Percentiles rank a stretch among this genome's conserved stretches.
Evolutionary conservation across 2,329 filamentous ascomycete species (phyloP).

Genomic region (Plenodomus biglobosus): DNA sequence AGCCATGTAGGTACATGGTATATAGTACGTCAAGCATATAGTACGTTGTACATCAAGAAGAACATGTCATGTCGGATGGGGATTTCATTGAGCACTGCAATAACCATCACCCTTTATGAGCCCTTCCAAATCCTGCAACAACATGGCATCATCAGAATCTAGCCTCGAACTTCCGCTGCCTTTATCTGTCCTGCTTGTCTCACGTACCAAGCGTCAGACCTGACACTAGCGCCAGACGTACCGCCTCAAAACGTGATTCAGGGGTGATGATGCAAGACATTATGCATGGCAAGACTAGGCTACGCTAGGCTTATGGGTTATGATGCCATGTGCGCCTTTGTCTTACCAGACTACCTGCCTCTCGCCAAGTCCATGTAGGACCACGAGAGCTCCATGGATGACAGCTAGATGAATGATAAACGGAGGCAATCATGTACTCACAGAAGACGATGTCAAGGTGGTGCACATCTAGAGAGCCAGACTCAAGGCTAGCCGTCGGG

Average conservation of each 20-base stretch:
- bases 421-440: slow-evolving; percentile 49
- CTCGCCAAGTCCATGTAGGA: slow-evolving; percentile 52
- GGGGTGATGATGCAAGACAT: slow-evolving; percentile 50
- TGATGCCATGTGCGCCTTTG: slow-evolving; percentile 53
- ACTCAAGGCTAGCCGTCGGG: not conserved
- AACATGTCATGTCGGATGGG: slow-evolving; percentile 48
- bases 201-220: not conserved
- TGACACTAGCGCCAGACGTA: slow-evolving; percentile 43
- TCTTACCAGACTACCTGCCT: slow-evolving; percentile 51
- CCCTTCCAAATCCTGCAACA: slow-evolving; percentile 47
- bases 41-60: too few relatives aligned
- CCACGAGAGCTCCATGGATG: slow-evolving; percentile 46
- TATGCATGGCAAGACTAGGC: slow-evolving; percentile 48
- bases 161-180: slow-evolving; percentile 42
- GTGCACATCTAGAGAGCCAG: too few relatives aligned
- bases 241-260: slow-evolving; percentile 48
- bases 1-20: too few relatives aligned
- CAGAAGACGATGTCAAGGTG: slow-evolving; percentile 27
- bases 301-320: slow-evolving; percentile 50
- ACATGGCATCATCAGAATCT: slow-evolving; percentile 50
- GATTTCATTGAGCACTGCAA: slow-evolving; percentile 53
- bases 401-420: slow-evolving; percentile 50
- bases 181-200: not conserved
- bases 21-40: too few relatives aligned
- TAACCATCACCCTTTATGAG: slow-evolving; percentile 48